A percentile compares a stretch with the other conserved stretches of the same genome.
Evolutionary conservation across 2,329 filamentous ascomycete genomes (phyloP).

Genomic region (Parascedosporium putredinis): DNA sequence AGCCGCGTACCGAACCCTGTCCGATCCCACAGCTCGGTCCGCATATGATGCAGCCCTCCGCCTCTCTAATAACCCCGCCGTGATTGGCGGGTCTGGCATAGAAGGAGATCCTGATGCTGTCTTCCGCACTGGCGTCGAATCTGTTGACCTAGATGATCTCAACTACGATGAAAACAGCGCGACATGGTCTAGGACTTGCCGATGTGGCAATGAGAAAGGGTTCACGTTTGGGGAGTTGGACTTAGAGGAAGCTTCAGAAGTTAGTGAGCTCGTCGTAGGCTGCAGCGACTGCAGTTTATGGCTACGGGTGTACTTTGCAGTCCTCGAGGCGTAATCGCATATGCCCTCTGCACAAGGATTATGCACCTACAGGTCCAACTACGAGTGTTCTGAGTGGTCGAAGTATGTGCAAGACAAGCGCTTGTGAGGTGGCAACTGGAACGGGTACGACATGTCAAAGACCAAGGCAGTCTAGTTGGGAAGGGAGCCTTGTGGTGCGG

Average conservation of each 20-base stretch:
- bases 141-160: constrained; percentile 56
- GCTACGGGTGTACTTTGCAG: constrained; percentile 53
- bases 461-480: no score
- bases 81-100: constrained; percentile 12
- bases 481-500: no score
- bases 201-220: constrained; percentile 53
- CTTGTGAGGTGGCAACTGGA: no score
- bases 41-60: constrained; percentile 44
- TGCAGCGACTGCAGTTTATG: constrained; percentile 58
- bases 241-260: constrained; percentile 45
- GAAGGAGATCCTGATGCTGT: constrained; percentile 14
- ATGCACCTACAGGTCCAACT: no score
- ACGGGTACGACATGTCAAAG: no score
- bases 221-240: constrained; percentile 50
- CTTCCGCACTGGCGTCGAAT: constrained; percentile 51
- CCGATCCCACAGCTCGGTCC: constrained; percentile 33
- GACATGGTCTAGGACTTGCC: constrained; percentile 47
- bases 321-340: constrained; percentile 27
- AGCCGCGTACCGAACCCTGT: constrained; percentile 46
- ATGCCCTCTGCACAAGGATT: no score
- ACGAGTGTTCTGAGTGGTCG: no score
- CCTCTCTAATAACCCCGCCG: constrained; percentile 14
- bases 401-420: no score
- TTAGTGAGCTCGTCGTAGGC: constrained; percentile 52
- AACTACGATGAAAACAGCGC: constrained; percentile 35